phyloP scores from a whole-genome alignment of 345 rosid species.

The Rhodamnia argentea region DNA sequence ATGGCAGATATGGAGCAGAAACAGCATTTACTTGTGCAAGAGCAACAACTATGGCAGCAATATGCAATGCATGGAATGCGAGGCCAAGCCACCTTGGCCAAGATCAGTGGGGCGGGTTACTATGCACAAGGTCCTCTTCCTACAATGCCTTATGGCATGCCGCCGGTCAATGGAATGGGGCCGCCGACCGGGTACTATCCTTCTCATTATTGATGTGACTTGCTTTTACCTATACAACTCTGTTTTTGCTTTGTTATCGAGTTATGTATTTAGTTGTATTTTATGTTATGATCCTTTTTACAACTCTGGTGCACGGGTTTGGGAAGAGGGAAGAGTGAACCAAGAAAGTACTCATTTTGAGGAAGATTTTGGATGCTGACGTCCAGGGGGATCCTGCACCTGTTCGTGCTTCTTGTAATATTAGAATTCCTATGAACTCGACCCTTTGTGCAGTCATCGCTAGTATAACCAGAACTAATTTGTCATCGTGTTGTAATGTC shows the following conservation, averaged over 20 bases:
- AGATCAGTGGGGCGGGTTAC: constrained; percentile 24
- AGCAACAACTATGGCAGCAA: constrained; percentile 62
- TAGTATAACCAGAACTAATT: neutral
- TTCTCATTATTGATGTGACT: constrained; percentile 17
- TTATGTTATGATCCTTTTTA: neutral
- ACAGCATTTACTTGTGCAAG: constrained; percentile 56
- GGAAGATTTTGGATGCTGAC: neutral
- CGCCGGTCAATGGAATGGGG: constrained; percentile 30
- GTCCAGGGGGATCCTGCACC: neutral
- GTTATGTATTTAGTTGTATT: neutral
- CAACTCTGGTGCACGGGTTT: neutral
- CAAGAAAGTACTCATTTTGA: neutral
- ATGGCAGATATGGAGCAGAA: constrained; percentile 79
- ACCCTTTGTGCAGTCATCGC: neutral
- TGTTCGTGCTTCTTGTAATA: neutral
- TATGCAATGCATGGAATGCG: constrained; percentile 62
- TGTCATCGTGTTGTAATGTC: neutral
- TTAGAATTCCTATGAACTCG: neutral
- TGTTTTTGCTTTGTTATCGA: neutral
- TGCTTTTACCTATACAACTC: constrained; percentile 7
- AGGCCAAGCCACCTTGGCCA: constrained; percentile 52
- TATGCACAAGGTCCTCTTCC: constrained; percentile 21
- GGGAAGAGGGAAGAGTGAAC: neutral
- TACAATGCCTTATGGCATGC: constrained; percentile 48
- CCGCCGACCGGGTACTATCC: constrained; percentile 43